Base-by-base conservation (phyloP, 2,329 filamentous ascomycete genomes). In the Ascochyta fabae region DNA sequence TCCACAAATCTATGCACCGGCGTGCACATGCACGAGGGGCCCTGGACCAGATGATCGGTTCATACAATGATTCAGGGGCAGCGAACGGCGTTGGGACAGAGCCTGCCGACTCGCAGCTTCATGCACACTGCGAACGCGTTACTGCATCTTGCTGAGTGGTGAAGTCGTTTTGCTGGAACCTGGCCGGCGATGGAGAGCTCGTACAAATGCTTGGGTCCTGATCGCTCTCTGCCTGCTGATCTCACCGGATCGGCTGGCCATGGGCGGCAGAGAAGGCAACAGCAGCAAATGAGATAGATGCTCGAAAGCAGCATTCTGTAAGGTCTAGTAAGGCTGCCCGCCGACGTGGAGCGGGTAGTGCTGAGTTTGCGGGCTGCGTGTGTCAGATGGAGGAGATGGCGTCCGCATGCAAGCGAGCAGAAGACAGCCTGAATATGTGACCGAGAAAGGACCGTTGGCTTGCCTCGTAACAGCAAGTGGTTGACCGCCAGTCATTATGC, bases 271-370 rank as follows among this genome's bases (percentile, higher is more conserved):
- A 53, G 36, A 38, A 33, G 29, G 19, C 27, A 16, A n/a, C 33
- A 33, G 10, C 43, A 29, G 43, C 48, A 43, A 43, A 52, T 56
- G 3, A 31, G 29, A 34, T 7, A 31, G 29, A 34, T 7, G 7
- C 31, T 23, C 8, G 6, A 16, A 22, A 35, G 42, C 33, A 26
- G 41, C 29, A 13, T 31, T 12, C 6, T 31, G 29, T 31, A 13
- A 6, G 12, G 12, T 19, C 36, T 34, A 24, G 45, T 40, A 34
- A 47, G 27, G 49, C 35, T 56, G 51, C 41, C 60, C 55, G 63
- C 58, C 63, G 61, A 64, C 57, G 48, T 55, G 44, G 26, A 57
- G 54, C 56, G 58, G 48, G 35, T 44, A 44, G 46, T 39, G 44
- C 46, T 44, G 47, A 41, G 46, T 39, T 51, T 39, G 50, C 50